Percentiles rank a stretch among this genome's conserved stretches.
Evolutionary conservation across 805 yeast species (phyloP).

Genomic region (Hanseniaspora pseudoguilliermondii): DNA sequence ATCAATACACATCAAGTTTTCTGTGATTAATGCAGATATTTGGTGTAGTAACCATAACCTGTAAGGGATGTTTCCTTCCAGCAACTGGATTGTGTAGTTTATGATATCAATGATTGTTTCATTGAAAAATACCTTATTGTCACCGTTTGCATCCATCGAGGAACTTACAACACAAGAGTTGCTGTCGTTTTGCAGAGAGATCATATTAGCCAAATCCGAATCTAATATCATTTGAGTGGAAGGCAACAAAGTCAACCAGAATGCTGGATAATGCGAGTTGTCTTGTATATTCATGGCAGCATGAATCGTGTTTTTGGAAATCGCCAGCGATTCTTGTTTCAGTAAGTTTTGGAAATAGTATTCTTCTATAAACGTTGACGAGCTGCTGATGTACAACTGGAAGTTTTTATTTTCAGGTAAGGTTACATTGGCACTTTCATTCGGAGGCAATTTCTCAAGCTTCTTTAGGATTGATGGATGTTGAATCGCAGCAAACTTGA

Average conservation of each 20-base stretch:
- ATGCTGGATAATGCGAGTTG: slow-evolving; percentile 13
- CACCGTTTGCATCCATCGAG: no score
- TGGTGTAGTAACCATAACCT: slow-evolving; percentile 12
- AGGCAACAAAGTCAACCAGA: slow-evolving; percentile 11
- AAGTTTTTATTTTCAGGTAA: slow-evolving; percentile 16
- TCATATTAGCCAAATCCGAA: background rate
- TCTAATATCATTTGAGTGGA: background rate
- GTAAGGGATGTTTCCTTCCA: slow-evolving; percentile 7
- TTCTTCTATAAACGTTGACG: slow-evolving; percentile 20
- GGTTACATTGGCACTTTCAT: slow-evolving; percentile 8
- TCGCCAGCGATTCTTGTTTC: slow-evolving; percentile 11
- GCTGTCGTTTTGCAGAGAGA: background rate
- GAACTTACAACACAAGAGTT: background rate
- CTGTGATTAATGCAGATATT: slow-evolving; percentile 1
- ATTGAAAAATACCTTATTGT: background rate
- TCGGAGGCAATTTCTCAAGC: background rate
- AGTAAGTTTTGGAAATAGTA: slow-evolving; percentile 17
- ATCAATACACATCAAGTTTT: slow-evolving; percentile 4
- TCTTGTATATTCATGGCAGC: slow-evolving; percentile 14
- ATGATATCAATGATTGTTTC: background rate
- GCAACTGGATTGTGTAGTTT: background rate
- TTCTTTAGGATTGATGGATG: slow-evolving; percentile 36
- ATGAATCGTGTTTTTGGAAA: slow-evolving; percentile 13
- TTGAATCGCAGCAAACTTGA: slow-evolving; percentile 52
- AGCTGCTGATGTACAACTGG: slow-evolving; percentile 17